Conservation (phyloP, 2,329 filamentous ascomycete species). For the Venturia aucupariae region DNA sequence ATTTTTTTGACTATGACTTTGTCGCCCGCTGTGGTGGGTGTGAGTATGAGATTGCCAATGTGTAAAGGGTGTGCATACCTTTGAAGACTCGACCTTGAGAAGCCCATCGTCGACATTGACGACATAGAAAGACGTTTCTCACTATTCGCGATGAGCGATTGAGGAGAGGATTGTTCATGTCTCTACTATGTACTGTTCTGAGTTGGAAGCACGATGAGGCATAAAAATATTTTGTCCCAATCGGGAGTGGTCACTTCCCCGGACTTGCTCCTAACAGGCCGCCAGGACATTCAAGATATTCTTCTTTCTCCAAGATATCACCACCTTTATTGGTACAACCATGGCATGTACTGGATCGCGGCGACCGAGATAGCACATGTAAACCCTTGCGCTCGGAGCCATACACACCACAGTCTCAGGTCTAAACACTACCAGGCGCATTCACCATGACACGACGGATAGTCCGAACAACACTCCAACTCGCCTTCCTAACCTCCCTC, state of each 20-base stretch:
- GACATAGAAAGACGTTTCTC: not conserved
- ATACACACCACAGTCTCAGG: not conserved
- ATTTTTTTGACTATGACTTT: not conserved
- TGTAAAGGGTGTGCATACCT: slow-evolving; percentile 22
- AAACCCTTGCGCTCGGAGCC: not conserved
- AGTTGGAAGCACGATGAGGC: not conserved
- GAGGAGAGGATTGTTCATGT: not conserved
- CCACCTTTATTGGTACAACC: not conserved
- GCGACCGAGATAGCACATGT: not conserved
- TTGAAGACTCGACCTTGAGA: not conserved
- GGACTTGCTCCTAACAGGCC: not conserved
- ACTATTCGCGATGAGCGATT: not conserved
- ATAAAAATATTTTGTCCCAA: not conserved
- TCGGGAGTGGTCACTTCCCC: not conserved
- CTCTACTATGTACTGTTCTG: not conserved
- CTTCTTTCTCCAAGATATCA: not conserved
- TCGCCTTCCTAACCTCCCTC: slow-evolving; percentile 55
- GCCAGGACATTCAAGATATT: not conserved
- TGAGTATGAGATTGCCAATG: slow-evolving; percentile 15
- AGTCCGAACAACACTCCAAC: slow-evolving; percentile 61
- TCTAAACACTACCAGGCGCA: not conserved
- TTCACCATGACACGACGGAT: slow-evolving; percentile 31
- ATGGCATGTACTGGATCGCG: not conserved
- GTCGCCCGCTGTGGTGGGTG: slow-evolving; percentile 1
- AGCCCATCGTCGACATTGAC: not conserved